phyloP scores from a whole-genome alignment of 805 yeast genomes.

The Spathaspora passalidarum region DNA sequence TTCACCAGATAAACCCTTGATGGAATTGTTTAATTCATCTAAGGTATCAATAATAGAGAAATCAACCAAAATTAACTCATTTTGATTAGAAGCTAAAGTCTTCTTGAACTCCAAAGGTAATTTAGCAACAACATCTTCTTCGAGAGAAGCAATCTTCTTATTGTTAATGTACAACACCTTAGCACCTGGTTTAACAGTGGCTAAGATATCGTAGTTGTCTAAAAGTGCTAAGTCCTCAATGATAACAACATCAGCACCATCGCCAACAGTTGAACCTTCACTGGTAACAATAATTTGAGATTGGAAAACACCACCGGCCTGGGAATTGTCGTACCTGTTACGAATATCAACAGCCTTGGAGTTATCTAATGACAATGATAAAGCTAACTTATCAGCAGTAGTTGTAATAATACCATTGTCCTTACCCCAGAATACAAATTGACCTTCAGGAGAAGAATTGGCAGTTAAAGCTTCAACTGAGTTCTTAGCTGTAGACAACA shows the following conservation, averaged over 20 bases:
- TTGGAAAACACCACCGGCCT: constrained; percentile 73
- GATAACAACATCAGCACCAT: constrained; percentile 60
- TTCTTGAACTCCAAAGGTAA: constrained; percentile 55
- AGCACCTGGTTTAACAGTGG: constrained; percentile 56
- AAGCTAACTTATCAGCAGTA: constrained; percentile 64
- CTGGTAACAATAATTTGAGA: constrained; percentile 50
- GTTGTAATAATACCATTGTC: constrained; percentile 57
- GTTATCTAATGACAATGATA: constrained; percentile 63
- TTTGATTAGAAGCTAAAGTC: constrained; percentile 48
- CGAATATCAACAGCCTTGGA: constrained; percentile 51
- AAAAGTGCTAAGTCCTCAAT: constrained; percentile 61
- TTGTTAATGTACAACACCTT: constrained; percentile 46
- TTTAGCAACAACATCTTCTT: constrained; percentile 47
- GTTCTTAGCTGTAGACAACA: constrained; percentile 12
- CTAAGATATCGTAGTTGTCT: constrained; percentile 56
- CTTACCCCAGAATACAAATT: constrained; percentile 61
- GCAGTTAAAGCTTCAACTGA: constrained; percentile 23
- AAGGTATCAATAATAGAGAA: constrained; percentile 60
- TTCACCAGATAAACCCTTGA: constrained; percentile 70
- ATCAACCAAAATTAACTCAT: constrained; percentile 59
- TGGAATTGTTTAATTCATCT: constrained; percentile 47
- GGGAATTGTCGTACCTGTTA: constrained; percentile 67
- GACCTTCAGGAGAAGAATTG: constrained; percentile 41
- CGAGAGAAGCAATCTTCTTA: constrained; percentile 25
- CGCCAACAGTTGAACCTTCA: constrained; percentile 18